These are phyloP conservation scores for Petunia secreta DNA, from an alignment of 257 asterid species.

Conservation along the genomic window DNA sequence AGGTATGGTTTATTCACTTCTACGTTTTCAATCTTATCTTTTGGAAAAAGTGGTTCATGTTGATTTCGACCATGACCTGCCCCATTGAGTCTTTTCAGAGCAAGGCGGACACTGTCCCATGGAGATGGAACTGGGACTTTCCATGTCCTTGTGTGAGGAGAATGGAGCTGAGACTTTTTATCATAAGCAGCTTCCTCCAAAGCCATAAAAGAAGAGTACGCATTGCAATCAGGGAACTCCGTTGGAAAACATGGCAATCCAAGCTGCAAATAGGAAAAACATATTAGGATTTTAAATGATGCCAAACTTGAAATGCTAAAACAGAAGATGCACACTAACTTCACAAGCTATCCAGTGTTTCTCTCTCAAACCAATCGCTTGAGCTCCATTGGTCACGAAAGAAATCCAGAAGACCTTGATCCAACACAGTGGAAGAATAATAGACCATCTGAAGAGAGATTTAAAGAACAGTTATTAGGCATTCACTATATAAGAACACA, in stretches of 20 bases:
- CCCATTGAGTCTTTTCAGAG: slow-evolving; percentile 31
- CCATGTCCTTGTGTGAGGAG: slow-evolving; percentile 54
- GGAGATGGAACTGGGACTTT: slow-evolving; percentile 66
- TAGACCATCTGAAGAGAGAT: slow-evolving; percentile 66
- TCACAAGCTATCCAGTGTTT: slow-evolving; percentile 80
- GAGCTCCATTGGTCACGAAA: slow-evolving; percentile 70
- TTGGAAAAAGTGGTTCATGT: slow-evolving; percentile 24
- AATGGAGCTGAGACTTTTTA: slow-evolving; percentile 46
- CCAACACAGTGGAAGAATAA: slow-evolving; percentile 87
- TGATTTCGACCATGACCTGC: slow-evolving; percentile 33
- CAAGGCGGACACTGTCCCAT: slow-evolving; percentile 62
- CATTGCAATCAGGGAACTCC: slow-evolving; percentile 81
- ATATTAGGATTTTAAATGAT: slow-evolving; percentile 10
- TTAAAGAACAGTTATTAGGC: slow-evolving; percentile 29
- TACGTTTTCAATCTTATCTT: slow-evolving; percentile 30
- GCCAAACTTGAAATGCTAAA: slow-evolving; percentile 2
- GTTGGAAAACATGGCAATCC: slow-evolving; percentile 77
- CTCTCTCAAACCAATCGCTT: slow-evolving; percentile 83
- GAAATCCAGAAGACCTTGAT: slow-evolving; percentile 75
- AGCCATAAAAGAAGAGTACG: slow-evolving; percentile 57
- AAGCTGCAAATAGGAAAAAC: slow-evolving; percentile 50
- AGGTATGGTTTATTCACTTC: slow-evolving; percentile 23
- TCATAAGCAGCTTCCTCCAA: slow-evolving; percentile 49
- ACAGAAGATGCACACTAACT: slow-evolving; percentile 43
- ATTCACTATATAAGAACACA: background rate